A percentile compares a stretch with the other conserved stretches of the same genome.
phyloP scores from a whole-genome alignment of 495 filamentous ascomycete genomes.

The Penicillium chermesinum region DNA sequence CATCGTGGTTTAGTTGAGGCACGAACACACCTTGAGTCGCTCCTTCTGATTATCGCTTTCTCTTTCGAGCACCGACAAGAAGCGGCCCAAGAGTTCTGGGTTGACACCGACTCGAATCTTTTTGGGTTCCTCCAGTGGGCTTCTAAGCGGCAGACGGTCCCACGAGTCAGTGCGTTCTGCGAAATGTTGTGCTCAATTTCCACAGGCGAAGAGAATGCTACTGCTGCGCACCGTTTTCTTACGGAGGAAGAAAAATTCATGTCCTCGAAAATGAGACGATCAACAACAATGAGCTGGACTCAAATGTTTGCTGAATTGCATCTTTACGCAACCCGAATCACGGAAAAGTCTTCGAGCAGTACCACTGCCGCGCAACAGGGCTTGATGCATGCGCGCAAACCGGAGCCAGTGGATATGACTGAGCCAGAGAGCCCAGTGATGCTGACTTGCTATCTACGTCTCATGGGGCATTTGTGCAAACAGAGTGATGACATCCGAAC shows the following conservation, averaged over 20 bases:
- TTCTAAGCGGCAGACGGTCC: slow-evolving; percentile 84
- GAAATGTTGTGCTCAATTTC: slow-evolving; percentile 89
- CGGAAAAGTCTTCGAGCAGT: slow-evolving; percentile 50
- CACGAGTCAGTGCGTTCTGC: slow-evolving; percentile 89
- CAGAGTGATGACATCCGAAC: slow-evolving; percentile 62
- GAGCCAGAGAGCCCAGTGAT: slow-evolving; percentile 86
- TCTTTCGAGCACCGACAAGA: slow-evolving; percentile 80
- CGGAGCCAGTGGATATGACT: slow-evolving; percentile 61
- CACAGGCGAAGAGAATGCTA: slow-evolving; percentile 69
- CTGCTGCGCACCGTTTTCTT: slow-evolving; percentile 79
- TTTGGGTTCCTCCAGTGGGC: slow-evolving; percentile 95
- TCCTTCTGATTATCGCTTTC: slow-evolving; percentile 86
- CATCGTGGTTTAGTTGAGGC: slow-evolving; percentile 46
- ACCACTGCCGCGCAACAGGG: slow-evolving; percentile 44
- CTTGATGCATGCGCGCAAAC: slow-evolving; percentile 54
- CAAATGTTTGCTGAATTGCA: slow-evolving; percentile 88
- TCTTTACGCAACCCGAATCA: slow-evolving; percentile 64
- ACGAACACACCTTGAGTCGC: slow-evolving; percentile 79
- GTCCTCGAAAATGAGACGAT: slow-evolving; percentile 69
- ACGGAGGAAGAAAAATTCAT: slow-evolving; percentile 74
- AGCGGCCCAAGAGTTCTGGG: slow-evolving; percentile 82
- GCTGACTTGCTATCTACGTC: slow-evolving; percentile 85
- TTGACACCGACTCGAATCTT: slow-evolving; percentile 79
- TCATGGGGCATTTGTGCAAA: slow-evolving; percentile 72
- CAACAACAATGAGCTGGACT: slow-evolving; percentile 77